Conservation (phyloP, 768 basidiomycete species). For the Termitomyces sp. region DNA sequence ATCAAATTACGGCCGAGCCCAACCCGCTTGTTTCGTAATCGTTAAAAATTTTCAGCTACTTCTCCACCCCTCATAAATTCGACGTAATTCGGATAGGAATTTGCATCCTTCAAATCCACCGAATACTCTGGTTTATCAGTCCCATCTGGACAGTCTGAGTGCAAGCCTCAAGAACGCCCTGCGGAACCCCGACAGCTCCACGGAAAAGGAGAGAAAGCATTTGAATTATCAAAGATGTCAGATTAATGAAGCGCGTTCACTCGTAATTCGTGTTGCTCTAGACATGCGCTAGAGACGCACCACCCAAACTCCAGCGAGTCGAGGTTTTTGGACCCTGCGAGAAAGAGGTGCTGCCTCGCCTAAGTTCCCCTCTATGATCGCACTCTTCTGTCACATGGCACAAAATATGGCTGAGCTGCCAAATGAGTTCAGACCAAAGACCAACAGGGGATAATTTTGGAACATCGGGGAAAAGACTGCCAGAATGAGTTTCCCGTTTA, state of each 20-base stretch:
- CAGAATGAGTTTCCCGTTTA: not conserved
- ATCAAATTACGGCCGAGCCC: not conserved
- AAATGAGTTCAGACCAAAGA: not conserved
- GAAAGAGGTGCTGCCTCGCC: not conserved
- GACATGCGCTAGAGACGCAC: not conserved
- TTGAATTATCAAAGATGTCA: not conserved
- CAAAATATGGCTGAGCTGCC: not conserved
- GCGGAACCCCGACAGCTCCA: constrained; percentile 4
- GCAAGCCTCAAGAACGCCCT: not conserved
- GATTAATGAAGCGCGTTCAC: not conserved
- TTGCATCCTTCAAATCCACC: constrained; percentile 5
- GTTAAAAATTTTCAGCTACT: not conserved
- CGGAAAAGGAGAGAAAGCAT: not conserved
- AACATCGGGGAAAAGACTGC: not conserved
- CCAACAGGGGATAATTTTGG: constrained; percentile 1
- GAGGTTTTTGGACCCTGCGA: not conserved
- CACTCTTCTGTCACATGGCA: not conserved
- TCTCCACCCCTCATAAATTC: not conserved
- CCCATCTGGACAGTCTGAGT: constrained; percentile 1
- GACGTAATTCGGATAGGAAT: constrained; percentile 11
- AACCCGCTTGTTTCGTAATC: constrained; percentile 1
- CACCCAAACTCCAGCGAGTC: not conserved
- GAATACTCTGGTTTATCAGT: constrained; percentile 16
- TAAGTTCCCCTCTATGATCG: constrained; percentile 11
- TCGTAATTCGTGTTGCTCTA: not conserved